A percentile compares a stretch with the other conserved stretches of the same genome.
Conservation (phyloP, 1,284 basidiomycete species). For the Trametes versicolor region DNA sequence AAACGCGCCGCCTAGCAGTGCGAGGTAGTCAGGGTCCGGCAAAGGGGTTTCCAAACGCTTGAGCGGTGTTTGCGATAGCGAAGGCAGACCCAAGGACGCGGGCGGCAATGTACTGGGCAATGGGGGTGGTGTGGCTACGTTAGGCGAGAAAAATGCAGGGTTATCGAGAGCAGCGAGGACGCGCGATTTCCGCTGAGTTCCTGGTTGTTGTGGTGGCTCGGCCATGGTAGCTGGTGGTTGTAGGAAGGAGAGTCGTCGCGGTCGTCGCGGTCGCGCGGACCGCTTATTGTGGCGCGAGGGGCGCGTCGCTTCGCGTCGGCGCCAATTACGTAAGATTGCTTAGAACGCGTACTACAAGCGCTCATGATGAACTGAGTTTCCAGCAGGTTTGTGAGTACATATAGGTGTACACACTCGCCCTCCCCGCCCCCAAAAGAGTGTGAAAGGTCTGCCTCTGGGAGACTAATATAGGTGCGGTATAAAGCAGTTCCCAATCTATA, state of each 20-base stretch:
- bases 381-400: too few species aligned
- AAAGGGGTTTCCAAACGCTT: slow-evolving; percentile 22
- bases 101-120: slow-evolving; percentile 17
- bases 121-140: slow-evolving; percentile 1
- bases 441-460: too few species aligned
- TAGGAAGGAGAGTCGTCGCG: slow-evolving; percentile 8
- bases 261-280: slow-evolving; percentile 14
- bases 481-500: too few species aligned
- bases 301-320: too few species aligned
- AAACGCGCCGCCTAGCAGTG: slow-evolving; percentile 2
- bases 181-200: slow-evolving; percentile 31
- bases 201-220: slow-evolving; percentile 18
- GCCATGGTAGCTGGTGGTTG: slow-evolving; percentile 24
- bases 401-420: too few species aligned
- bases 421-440: too few species aligned
- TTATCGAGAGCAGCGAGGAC: slow-evolving; percentile 38
- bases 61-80: slow-evolving; percentile 1
- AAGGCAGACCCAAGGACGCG: slow-evolving; percentile 20
- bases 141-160: slow-evolving; percentile 26
- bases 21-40: slow-evolving; percentile 14
- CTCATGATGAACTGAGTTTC: too few species aligned
- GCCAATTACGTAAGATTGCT: too few species aligned
- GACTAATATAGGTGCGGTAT: too few species aligned
- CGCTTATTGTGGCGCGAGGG: neutral
- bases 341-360: too few species aligned